phyloP scores from a whole-genome alignment of 257 asterid species.

The Pogostemon cablin region DNA sequence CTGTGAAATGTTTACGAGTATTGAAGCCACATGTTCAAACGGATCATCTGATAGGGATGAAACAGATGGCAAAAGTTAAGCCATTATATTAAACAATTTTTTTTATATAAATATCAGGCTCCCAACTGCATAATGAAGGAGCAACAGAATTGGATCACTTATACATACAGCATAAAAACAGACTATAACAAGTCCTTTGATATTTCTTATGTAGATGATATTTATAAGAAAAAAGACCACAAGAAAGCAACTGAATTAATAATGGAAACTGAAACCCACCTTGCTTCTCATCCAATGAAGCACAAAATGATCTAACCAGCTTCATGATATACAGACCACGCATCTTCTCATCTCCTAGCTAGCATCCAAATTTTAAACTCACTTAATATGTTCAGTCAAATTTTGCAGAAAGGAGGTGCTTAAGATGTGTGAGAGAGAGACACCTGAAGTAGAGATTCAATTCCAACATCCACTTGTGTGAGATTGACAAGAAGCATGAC shows the following conservation, averaged over 20 bases:
- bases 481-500: slow-evolving; percentile 93
- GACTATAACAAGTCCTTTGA: not conserved
- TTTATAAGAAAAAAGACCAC: too few relatives aligned
- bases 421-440: not conserved
- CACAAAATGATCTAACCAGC: slow-evolving; percentile 90
- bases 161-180: not conserved
- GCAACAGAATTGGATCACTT: slow-evolving; percentile 6
- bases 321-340: slow-evolving; percentile 81
- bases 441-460: slow-evolving; percentile 91
- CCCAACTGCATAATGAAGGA: not conserved
- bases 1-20: slow-evolving; percentile 87
- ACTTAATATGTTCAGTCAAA: slow-evolving; percentile 22
- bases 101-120: slow-evolving; percentile 1
- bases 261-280: slow-evolving; percentile 39
- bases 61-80: slow-evolving; percentile 11
- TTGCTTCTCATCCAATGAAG: slow-evolving; percentile 57
- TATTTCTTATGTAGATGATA: not conserved
- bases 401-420: slow-evolving; percentile 7
- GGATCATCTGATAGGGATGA: slow-evolving; percentile 63
- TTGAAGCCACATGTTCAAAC: slow-evolving; percentile 89
- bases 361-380: slow-evolving; percentile 35
- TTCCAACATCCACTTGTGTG: slow-evolving; percentile 82
- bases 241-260: slow-evolving; percentile 18
- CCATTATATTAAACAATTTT: not conserved
- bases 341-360: slow-evolving; percentile 85